A percentile compares a stretch with the other conserved stretches of the same genome.
These are phyloP conservation scores for Aspergillus neoniger DNA, from an alignment of 2,329 filamentous ascomycete genomes.

Conservation along the genomic window DNA sequence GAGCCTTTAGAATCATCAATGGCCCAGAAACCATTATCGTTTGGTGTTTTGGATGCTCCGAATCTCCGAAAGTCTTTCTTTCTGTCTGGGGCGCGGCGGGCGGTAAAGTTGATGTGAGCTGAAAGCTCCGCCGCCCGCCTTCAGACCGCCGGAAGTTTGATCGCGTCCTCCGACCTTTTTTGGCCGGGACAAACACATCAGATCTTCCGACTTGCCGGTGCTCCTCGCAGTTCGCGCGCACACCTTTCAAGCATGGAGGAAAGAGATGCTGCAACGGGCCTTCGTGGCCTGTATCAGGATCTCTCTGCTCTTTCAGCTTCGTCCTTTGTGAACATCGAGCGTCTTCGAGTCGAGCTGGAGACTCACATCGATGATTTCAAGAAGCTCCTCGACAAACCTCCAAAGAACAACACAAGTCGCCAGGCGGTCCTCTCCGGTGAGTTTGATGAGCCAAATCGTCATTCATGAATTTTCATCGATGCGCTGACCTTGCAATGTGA, in stretches of 20 bases:
- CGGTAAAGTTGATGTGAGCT: constrained; percentile 13
- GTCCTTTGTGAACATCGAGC: constrained; percentile 68
- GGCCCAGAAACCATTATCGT: not conserved
- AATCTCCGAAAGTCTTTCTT: not conserved
- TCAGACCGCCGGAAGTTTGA: constrained; percentile 37
- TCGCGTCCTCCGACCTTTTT: constrained; percentile 41
- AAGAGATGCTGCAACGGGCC: constrained; percentile 69
- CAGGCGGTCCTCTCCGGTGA: constrained; percentile 68
- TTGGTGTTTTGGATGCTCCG: not conserved
- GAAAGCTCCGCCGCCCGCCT: constrained; percentile 20
- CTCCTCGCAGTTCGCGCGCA: constrained; percentile 32
- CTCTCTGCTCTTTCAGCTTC: constrained; percentile 74
- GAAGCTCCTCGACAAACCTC: constrained; percentile 71
- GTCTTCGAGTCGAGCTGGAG: constrained; percentile 67
- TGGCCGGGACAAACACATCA: constrained; percentile 33
- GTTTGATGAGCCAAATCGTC: constrained; percentile 19
- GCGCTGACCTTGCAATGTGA: constrained; percentile 23
- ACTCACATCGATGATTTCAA: constrained; percentile 67
- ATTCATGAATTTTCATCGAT: not conserved
- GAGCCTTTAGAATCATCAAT: not conserved
- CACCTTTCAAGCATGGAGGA: constrained; percentile 63
- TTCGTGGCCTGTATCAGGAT: constrained; percentile 84
- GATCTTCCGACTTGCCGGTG: constrained; percentile 18
- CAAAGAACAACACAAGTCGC: constrained; percentile 74
- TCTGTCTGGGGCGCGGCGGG: not conserved